Percentiles rank a stretch among this genome's conserved stretches.
These are phyloP conservation scores for Insectozyma bohioensis DNA, from an alignment of 1,139 yeast genomes.

Conservation along the genomic window DNA sequence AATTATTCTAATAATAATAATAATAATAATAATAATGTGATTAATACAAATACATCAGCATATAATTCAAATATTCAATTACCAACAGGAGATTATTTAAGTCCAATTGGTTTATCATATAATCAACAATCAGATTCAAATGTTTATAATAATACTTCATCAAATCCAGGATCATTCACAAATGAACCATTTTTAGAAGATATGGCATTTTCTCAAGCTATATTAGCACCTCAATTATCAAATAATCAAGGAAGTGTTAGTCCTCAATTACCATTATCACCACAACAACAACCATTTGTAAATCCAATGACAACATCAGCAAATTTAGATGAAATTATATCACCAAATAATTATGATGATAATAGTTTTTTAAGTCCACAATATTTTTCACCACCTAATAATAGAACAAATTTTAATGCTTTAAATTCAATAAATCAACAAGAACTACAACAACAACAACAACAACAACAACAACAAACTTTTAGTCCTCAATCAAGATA, in stretches of 20 bases:
- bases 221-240: constrained; percentile 14
- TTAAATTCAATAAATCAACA: constrained; percentile 36
- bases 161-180: constrained; percentile 21
- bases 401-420: constrained; percentile 21
- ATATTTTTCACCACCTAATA: constrained; percentile 43
- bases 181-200: constrained; percentile 40
- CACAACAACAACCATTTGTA: constrained; percentile 14
- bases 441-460: too few relatives aligned
- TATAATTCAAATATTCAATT: constrained; percentile 13
- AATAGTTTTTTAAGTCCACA: constrained; percentile 36
- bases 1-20: constrained; percentile 2
- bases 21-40: constrained; percentile 3
- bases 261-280: constrained; percentile 14
- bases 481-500: constrained; percentile 37
- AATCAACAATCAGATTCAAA: constrained; percentile 8
- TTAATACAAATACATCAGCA: constrained; percentile 9
- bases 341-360: constrained; percentile 26
- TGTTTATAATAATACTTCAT: constrained; percentile 3
- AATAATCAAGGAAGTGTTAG: constrained; percentile 14
- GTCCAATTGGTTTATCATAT: constrained; percentile 14
- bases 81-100: constrained; percentile 12
- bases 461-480: constrained; percentile 10
- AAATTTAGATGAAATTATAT: constrained; percentile 35
- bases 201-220: constrained; percentile 17
- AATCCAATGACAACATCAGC: constrained; percentile 21